Evolutionary conservation across 768 basidiomycete species (phyloP), one percentile per base, ranked within the genome.

Genomic region (Floccularia luteovirens): DNA sequence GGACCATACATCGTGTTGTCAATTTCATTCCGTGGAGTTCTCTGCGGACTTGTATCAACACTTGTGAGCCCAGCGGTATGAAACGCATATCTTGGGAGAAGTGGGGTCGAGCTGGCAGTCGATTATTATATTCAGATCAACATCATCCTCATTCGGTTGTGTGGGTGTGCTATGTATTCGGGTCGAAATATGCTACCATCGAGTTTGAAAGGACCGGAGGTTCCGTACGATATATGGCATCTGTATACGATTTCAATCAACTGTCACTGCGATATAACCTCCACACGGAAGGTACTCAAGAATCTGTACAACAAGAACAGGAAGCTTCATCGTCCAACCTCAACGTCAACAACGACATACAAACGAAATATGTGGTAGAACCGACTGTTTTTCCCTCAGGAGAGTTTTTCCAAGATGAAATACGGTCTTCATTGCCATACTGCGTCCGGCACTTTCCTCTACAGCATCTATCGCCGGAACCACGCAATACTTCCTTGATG

Each of bases 131-230:
- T 5, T 52, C 57, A 7, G 39, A 16, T 30, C 41, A 45, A 43
- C 54, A 56, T 25, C 64, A 56, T 24, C 54, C 56, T 25, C 64
- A 56, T 24, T 68, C 70, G 10, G 46, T 52, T 19, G 53, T 63
- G n/a, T 80, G 77, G 77, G 74, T 75, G 5, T 80, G 77, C 57
- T 75, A 75, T 47, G 67, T 77, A 14, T 67, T 64, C 47, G 77
- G 76, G 16, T 62, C 62, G 20, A 66, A 62, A 43, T 75, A 67
- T 63, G 44, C 62, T 44, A 33, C 59, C 47, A 27, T 44, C n/a
- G 45, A 48, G 31, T 27, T 42, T 24, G 23, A 24, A 20, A 31
- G 50, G 17, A 31, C 40, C 20, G 31, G 48, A 36, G 38, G 38
- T 36, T 36, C 35, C 24, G 42, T 42, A 36, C 28, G 19, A 41